Evolutionary conservation across 768 basidiomycete genomes (phyloP).

Genomic region (Gelatoporia subvermispora): DNA sequence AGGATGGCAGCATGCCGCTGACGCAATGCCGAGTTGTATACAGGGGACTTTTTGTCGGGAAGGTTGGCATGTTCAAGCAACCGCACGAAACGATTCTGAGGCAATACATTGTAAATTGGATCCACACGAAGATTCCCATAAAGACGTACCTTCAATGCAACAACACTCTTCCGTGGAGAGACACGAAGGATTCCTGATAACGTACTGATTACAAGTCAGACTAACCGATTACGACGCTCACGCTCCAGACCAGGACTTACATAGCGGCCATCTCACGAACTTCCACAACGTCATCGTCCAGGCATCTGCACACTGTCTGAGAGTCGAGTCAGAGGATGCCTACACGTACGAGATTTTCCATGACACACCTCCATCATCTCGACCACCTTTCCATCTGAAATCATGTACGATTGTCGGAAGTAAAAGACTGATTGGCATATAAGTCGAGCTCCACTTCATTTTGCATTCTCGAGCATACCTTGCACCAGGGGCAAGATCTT

Average conservation of each 20-base stretch:
- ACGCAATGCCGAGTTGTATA: constrained; percentile 68
- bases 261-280: constrained; percentile 87
- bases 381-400: constrained; percentile 69
- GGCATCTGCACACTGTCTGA: constrained; percentile 72
- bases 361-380: constrained; percentile 70
- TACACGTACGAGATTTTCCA: no score
- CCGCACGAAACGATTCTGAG: constrained; percentile 74
- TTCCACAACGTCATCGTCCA: constrained; percentile 85
- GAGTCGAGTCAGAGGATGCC: background rate
- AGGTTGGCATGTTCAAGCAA: constrained; percentile 64
- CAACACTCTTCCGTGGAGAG: constrained; percentile 71
- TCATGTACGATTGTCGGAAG: constrained; percentile 82
- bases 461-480: constrained; percentile 32
- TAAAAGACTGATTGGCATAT: constrained; percentile 57
- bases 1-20: constrained; percentile 88
- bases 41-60: constrained; percentile 56
- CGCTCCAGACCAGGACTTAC: constrained; percentile 34
- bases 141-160: constrained; percentile 58
- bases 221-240: background rate
- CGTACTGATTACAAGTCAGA: constrained; percentile 40
- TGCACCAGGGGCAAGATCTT: constrained; percentile 84
- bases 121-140: constrained; percentile 3
- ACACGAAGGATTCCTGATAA: constrained; percentile 79
- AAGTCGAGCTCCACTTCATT: background rate
- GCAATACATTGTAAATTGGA: constrained; percentile 7